Conservation (phyloP, 208 protist genomes). For the Wallacemonas sp. region DNA sequence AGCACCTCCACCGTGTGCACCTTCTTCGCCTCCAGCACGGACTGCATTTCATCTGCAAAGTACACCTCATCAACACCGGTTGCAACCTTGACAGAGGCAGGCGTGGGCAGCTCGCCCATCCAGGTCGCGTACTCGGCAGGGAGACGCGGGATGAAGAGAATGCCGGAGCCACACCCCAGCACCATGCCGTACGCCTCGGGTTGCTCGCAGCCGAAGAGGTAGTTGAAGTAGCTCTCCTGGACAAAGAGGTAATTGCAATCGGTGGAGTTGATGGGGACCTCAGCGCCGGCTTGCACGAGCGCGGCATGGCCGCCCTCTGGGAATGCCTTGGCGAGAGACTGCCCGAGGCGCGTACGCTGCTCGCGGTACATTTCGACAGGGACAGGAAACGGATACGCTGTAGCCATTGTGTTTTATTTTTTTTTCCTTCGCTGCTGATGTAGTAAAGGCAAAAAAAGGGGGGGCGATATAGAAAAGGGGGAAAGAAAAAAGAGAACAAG, state of each 20-base stretch:
- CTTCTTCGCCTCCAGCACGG: constrained; percentile 39
- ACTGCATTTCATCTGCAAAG: constrained; percentile 82
- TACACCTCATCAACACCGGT: constrained; percentile 77
- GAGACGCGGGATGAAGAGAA: constrained; percentile 88
- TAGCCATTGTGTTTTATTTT: constrained; percentile 14
- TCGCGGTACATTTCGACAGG: constrained; percentile 82
- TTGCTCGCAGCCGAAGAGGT: constrained; percentile 89
- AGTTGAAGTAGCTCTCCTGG: constrained; percentile 95
- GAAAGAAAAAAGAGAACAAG: too few relatives aligned
- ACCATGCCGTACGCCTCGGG: constrained; percentile 84
- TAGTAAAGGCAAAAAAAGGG: background rate
- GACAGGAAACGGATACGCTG: constrained; percentile 73
- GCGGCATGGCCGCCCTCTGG: constrained; percentile 59
- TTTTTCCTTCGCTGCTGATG: too few relatives aligned
- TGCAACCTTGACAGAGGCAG: constrained; percentile 50
- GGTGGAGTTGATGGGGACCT: constrained; percentile 89
- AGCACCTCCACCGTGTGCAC: constrained; percentile 77
- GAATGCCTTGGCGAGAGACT: constrained; percentile 36
- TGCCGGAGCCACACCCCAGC: constrained; percentile 50
- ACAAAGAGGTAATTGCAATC: constrained; percentile 89
- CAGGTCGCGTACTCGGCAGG: constrained; percentile 88
- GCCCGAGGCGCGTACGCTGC: constrained; percentile 76
- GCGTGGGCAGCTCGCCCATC: constrained; percentile 88
- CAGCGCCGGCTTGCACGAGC: constrained; percentile 72
- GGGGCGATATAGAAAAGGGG: too few relatives aligned